Base-by-base conservation (phyloP, 75 land plant species). In the Azolla pinnata region DNA sequence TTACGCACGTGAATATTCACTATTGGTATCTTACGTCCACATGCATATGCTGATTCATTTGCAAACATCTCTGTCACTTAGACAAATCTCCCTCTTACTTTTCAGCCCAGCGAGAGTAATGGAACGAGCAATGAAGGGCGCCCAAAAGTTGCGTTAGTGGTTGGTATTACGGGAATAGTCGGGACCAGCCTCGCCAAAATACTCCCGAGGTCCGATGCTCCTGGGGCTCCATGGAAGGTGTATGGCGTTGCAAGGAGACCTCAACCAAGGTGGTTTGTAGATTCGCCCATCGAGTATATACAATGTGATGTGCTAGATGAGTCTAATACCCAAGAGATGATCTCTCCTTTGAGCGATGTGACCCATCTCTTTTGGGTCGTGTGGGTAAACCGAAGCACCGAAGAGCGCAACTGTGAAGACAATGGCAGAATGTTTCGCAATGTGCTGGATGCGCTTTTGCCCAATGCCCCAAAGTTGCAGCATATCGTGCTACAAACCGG, bases 281-380 rank as follows among this genome's bases (percentile, higher is more conserved):
- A 63, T 38, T 56, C 51, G 51, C 55, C 66, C 0, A 45, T 81
- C 20, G 70, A 75, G 16, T 76, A 79, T 67, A 63, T 89, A 20
- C 59, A 78, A 8, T 83, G 83, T 46, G 82, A 90, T 60, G 66
- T 86, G 14, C 63, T 72, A 7, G 66, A 86, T 61, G 54, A 61
- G 26, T 31, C 38, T 12, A 70, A 83, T 17, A 54, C 71, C 2
- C 31, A 30, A 0, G 31, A 40, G 31, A 90, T 74, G 64, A 67
- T 90, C 21, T 48, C 78, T 4, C 61, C 54, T 12, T 60, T 89
- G 50, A 31, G 33, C 0, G 81, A 81, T 21, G 81, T 81, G 7
- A 90, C 96, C 18, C 96, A 90, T 61, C 26, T 86, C 3, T 90
- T 86, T 64, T 90, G 87, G 87, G 72, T 83, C 52, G 78, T 86